phyloP scores from a whole-genome alignment of 129 eudicot species.

The Tagetes erecta region DNA sequence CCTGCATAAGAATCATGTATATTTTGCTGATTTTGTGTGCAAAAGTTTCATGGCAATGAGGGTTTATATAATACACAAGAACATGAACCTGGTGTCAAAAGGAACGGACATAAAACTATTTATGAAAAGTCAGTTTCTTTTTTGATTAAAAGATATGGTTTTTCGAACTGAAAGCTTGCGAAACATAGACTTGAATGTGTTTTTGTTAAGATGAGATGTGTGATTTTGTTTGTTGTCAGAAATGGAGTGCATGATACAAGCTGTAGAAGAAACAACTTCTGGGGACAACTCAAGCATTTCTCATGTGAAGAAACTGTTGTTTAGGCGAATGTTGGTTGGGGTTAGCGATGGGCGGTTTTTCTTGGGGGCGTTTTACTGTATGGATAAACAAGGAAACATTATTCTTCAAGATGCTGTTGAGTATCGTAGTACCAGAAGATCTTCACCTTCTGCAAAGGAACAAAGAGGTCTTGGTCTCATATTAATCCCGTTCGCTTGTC shows the following conservation, averaged over 20 bases:
- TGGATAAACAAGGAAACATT: constrained; percentile 92
- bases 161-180: background rate
- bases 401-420: constrained; percentile 89
- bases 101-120: background rate
- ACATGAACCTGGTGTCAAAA: background rate
- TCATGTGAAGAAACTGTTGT: constrained; percentile 58
- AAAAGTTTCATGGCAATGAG: background rate
- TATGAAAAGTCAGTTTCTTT: background rate
- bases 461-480: constrained; percentile 82
- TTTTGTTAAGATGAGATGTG: background rate
- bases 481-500: constrained; percentile 73
- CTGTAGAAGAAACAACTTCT: constrained; percentile 18
- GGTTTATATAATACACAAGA: background rate
- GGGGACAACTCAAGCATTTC: constrained; percentile 35
- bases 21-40: background rate
- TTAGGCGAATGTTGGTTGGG: constrained; percentile 67
- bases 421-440: constrained; percentile 68
- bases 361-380: constrained; percentile 74
- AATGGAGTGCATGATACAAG: constrained; percentile 34
- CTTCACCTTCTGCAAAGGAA: constrained; percentile 83
- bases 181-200: background rate
- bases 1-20: background rate
- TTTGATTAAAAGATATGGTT: background rate
- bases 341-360: constrained; percentile 81
- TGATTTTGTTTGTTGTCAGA: constrained; percentile 21